Evolutionary conservation across 805 yeast species (phyloP), one percentile per base, ranked within the genome.

Genomic region (Huiozyma sinensis): DNA sequence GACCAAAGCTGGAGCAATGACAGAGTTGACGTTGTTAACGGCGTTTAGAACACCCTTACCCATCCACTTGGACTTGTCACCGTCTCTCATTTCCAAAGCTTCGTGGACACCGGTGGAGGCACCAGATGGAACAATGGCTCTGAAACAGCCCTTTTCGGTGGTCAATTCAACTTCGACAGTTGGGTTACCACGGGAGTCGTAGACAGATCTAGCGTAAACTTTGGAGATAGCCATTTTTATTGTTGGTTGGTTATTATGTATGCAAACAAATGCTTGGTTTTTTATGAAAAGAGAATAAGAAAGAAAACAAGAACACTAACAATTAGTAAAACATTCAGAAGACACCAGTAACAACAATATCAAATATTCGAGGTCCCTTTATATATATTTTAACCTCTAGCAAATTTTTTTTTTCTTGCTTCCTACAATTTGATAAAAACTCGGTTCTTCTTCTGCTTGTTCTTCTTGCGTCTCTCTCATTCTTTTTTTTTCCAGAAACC

Each of bases 161-260:
- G 83, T 75, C 63, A 90, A 65, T 66, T 92, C 97, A 58, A 92
- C 97, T 81, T 92, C 97, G 61, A 92, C 98, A 60, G 98, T 90
- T 75, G 98, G 98, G 82, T 90, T 92, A 75, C 97, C 97, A 76
- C 98, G 87, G 63, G 97, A 90, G 76, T 90, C 98, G 83, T 92
- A 90, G 72, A 90, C 95, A 79, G 80, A 83, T 76, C 98, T 89
- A 64, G 97, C 85, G 71, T 76, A 81, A 61, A 89, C 73, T 73
- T 90, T 89, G 58, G 85, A 69, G 64, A 86, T 78, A 60, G 95
- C 83, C 95, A 86, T 86, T 67, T 39, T 53, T 48, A 40, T 32
- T 44, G 9, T 45, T 49, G 39, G 8, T 38, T 29, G 41, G 29
- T 29, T 31, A 11, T 17, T 17, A 17, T 17, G 24, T 17, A 17